phyloP scores from a whole-genome alignment of 495 filamentous ascomycete genomes.

The Penicillium crystallinum region DNA sequence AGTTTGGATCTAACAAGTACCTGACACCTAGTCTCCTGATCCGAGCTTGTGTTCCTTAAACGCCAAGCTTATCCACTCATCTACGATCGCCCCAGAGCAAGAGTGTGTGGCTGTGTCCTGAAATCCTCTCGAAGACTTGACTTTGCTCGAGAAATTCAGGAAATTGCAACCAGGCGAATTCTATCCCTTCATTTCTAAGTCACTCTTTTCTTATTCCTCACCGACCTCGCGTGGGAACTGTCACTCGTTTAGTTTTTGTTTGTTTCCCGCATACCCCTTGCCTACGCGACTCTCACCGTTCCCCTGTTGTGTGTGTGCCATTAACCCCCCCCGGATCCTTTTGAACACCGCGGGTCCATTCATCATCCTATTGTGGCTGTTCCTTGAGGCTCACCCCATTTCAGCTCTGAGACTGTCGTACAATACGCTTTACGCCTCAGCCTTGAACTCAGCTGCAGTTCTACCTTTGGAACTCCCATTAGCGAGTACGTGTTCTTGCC shows the following conservation, averaged over 20 bases:
- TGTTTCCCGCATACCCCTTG: background rate
- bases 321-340: background rate
- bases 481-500: constrained; percentile 3
- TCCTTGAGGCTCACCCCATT: background rate
- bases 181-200: constrained; percentile 1
- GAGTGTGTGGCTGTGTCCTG: constrained; percentile 2
- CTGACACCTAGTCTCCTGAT: background rate
- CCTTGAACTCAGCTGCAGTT: background rate
- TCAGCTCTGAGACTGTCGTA: background rate
- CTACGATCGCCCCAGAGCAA: constrained; percentile 1
- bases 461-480: background rate
- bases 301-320: background rate
- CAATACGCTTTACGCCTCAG: background rate
- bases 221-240: background rate
- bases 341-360: background rate
- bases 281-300: background rate
- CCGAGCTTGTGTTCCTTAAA: background rate
- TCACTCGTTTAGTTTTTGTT: constrained; percentile 4
- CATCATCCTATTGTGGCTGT: constrained; percentile 2
- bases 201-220: background rate
- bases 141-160: background rate
- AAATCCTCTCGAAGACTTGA: background rate
- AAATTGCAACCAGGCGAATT: background rate
- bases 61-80: constrained; percentile 3
- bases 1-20: background rate